Conservation (phyloP, 495 filamentous ascomycete genomes). For the Neurospora africana region DNA sequence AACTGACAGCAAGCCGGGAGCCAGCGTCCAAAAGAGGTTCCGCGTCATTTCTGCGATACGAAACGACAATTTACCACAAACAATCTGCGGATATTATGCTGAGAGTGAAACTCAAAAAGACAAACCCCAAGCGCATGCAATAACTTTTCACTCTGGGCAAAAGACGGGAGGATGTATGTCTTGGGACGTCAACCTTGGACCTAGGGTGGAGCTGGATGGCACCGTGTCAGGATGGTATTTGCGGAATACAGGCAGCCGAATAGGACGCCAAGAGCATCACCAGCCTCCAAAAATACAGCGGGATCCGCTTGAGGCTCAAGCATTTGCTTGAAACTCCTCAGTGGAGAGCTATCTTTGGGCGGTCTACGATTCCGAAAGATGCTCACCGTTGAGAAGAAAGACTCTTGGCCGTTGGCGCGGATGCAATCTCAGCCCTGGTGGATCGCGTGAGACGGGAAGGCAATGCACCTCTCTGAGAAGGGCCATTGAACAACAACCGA, state of each 20-base stretch:
- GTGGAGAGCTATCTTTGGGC: not conserved
- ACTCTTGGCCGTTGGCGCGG: not conserved
- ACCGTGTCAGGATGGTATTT: not conserved
- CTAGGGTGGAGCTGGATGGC: not conserved
- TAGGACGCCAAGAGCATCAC: not conserved
- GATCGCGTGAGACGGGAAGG: not conserved
- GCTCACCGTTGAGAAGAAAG: not conserved
- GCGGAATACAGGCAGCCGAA: not conserved
- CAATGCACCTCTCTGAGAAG: not conserved
- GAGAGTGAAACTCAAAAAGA: not conserved
- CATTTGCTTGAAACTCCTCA: not conserved
- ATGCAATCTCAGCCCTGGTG: not conserved
- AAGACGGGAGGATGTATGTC: not conserved
- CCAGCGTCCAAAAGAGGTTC: slow-evolving; percentile 1
- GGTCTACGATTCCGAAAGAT: not conserved
- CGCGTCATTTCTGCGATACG: slow-evolving; percentile 8
- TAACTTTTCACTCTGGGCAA: not conserved
- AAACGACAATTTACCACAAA: not conserved
- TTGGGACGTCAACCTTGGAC: not conserved
- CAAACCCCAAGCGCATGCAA: not conserved
- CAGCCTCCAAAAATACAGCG: not conserved
- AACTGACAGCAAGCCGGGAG: slow-evolving; percentile 16
- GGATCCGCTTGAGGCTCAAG: not conserved
- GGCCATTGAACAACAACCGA: not conserved
- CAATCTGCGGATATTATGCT: not conserved